phyloP scores from a whole-genome alignment of 1,284 basidiomycete genomes.

The Porodaedalea pini region DNA sequence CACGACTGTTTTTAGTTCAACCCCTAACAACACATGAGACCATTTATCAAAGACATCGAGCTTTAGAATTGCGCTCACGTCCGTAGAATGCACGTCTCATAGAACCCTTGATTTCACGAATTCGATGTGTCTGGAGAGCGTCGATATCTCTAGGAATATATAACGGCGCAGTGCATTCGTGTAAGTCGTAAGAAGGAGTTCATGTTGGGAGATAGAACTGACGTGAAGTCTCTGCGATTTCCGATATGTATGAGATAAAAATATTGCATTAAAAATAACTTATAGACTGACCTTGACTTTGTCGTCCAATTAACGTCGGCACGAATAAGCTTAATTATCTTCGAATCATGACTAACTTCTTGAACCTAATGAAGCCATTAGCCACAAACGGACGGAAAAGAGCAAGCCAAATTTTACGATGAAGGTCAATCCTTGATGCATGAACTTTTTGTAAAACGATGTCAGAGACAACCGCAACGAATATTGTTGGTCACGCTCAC shows the following conservation, averaged over 20 bases:
- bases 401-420: slow-evolving; percentile 44
- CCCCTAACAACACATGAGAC: slow-evolving; percentile 42
- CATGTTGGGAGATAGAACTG: slow-evolving; percentile 25
- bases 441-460: slow-evolving; percentile 49
- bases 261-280: neutral
- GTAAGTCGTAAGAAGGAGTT: neutral
- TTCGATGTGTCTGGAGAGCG: slow-evolving; percentile 74
- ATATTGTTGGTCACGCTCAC: slow-evolving; percentile 37
- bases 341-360: slow-evolving; percentile 80
- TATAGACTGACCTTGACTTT: slow-evolving; percentile 53
- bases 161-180: neutral
- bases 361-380: slow-evolving; percentile 49
- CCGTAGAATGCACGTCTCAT: slow-evolving; percentile 70
- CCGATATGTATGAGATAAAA: slow-evolving; percentile 5
- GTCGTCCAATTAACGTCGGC: slow-evolving; percentile 85
- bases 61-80: slow-evolving; percentile 39
- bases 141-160: slow-evolving; percentile 60
- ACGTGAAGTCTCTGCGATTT: slow-evolving; percentile 65
- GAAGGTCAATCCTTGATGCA: slow-evolving; percentile 78
- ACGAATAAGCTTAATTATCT: slow-evolving; percentile 65
- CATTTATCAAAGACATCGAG: neutral
- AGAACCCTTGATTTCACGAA: slow-evolving; percentile 64
- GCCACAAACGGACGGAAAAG: slow-evolving; percentile 2
- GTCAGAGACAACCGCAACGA: neutral
- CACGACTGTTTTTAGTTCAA: slow-evolving; percentile 70